Conservation (phyloP, 768 basidiomycete species). For the Podaxis carcinomalis region DNA sequence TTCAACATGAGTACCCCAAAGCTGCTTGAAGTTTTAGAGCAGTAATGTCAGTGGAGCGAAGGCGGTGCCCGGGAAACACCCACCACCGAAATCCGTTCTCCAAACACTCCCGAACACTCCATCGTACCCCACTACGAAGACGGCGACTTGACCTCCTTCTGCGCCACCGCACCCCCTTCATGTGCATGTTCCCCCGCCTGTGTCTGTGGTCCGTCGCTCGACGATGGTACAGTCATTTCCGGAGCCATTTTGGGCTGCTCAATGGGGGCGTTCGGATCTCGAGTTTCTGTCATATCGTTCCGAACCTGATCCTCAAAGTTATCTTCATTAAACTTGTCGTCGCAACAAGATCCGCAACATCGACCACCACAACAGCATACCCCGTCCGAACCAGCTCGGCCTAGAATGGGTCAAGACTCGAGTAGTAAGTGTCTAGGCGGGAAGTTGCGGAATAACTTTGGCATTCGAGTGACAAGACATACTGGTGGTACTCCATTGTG, state of each 20-base stretch:
- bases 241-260: slow-evolving; percentile 21
- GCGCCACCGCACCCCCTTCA: background rate
- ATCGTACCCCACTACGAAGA: background rate
- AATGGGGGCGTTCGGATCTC: slow-evolving; percentile 22
- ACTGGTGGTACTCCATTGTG: slow-evolving; percentile 26
- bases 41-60: no score
- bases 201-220: background rate
- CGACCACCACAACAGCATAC: slow-evolving; percentile 24
- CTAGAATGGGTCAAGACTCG: background rate
- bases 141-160: background rate
- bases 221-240: slow-evolving; percentile 20
- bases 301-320: slow-evolving; percentile 33
- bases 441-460: background rate
- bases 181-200: background rate
- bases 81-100: no score
- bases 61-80: no score
- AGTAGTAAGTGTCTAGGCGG: background rate
- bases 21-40: no score
- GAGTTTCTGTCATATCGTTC: slow-evolving; percentile 34
- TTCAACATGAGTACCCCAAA: no score
- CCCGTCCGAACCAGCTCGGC: slow-evolving; percentile 23
- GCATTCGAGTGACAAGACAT: background rate
- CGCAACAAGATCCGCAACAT: slow-evolving; percentile 43
- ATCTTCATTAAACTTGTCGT: slow-evolving; percentile 41
- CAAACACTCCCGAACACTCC: no score